phyloP scores from a whole-genome alignment of 805 yeast genomes.

The Grigorovia yakushimaensis region DNA sequence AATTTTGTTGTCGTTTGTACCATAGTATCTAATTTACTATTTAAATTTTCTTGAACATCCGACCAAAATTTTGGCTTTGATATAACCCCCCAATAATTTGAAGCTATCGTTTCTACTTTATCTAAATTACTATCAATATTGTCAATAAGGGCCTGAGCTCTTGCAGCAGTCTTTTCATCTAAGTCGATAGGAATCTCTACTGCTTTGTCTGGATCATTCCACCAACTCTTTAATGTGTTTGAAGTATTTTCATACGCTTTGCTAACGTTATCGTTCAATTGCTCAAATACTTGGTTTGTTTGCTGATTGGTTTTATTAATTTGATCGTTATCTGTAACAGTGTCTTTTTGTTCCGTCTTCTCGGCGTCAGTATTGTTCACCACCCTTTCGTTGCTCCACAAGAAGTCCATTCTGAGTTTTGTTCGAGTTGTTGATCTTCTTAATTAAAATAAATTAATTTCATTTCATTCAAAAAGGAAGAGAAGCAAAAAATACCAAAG shows the following conservation, averaged over 20 bases:
- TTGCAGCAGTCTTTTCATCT: conserved; percentile 16
- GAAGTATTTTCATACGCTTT: conserved; percentile 22
- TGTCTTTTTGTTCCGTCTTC: background rate
- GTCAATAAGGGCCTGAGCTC: conserved; percentile 57
- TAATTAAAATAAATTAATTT: too few relatives aligned
- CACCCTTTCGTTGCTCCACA: conserved; percentile 21
- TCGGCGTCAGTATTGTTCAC: conserved; percentile 4
- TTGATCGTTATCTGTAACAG: too few relatives aligned
- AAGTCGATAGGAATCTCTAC: background rate
- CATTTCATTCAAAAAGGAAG: too few relatives aligned
- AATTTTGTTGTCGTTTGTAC: conserved; percentile 9
- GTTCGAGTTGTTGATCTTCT: background rate
- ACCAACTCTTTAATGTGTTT: conserved; percentile 3
- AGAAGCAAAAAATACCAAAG: too few relatives aligned
- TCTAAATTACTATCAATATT: conserved; percentile 67
- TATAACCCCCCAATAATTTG: conserved; percentile 29
- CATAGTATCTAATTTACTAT: conserved; percentile 15
- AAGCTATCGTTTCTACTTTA: conserved; percentile 59
- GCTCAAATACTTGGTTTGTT: conserved; percentile 44
- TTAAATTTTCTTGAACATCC: conserved; percentile 7
- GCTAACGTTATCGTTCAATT: conserved; percentile 44
- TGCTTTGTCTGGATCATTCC: background rate
- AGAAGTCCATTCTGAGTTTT: conserved; percentile 21
- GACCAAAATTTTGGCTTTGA: conserved; percentile 24
- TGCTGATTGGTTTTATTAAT: conserved; percentile 30